Evolutionary conservation across 2,329 filamentous ascomycete species (phyloP), one percentile per base, ranked within the genome.

Genomic region (Exophiala bonariae): DNA sequence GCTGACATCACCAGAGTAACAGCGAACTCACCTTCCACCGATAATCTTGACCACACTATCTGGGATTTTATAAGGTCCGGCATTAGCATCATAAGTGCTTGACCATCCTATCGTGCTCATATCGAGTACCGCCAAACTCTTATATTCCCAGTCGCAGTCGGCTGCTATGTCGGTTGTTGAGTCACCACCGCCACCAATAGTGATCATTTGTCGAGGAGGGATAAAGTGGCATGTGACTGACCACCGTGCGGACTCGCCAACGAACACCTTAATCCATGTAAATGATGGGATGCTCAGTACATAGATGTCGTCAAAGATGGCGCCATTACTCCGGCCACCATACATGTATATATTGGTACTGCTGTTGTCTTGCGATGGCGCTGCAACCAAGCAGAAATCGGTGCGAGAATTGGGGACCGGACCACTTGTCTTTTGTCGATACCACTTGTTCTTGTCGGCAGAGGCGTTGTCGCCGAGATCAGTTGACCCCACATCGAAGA

Each of bases 311-410:
- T 77, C 75, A 19, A 61, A 66, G 14, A 52, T 54, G 8, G 60
- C 49, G 9, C 62, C 55, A 11, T 60, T 68, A 47, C 73, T 62
- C 22, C 62, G 64, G 6, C 76, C 76, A 14, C 76, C 76, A 45
- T 77, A 78, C 39, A 79, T 63, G 41, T 74, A 71, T 32, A 79
- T 72, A 43, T 76, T 76, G 41, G 75, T 68, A 44, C 67, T 72
- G 2, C 71, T 73, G 36, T 69, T 67, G 45, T 77, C 75, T 3
- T 65, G 62, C 1, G 73, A 67, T 20, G 70, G 66, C 11, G 62
- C 66, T 1, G 66, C 44, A 0, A 70, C 63, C 3, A 71, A 52
- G 53, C 74, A 77, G 47, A 70, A 73, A 44, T 76, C 72, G 11
- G 72, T 65, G 13, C 74, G 67, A 11, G 66, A 57, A 18, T 52